Evolutionary conservation across 768 basidiomycete species (phyloP).

Genomic region (Candolleomyces aberdarensis): DNA sequence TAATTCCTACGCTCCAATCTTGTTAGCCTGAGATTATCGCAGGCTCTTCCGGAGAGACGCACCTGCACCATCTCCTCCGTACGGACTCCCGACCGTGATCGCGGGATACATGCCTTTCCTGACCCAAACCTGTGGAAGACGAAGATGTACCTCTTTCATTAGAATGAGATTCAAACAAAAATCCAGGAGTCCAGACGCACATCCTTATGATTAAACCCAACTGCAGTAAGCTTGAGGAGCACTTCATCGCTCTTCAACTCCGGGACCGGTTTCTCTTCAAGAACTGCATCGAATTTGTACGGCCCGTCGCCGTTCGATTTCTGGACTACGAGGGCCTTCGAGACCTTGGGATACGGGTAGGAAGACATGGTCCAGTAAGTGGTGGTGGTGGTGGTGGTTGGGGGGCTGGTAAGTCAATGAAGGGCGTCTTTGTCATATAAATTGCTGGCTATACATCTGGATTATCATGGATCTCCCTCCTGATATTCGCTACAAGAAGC

Average conservation of each 20-base stretch:
- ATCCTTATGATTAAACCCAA: conserved; percentile 76
- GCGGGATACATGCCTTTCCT: conserved; percentile 65
- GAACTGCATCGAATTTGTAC: conserved; percentile 36
- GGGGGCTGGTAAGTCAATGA: too few species aligned
- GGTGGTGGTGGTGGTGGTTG: conserved; percentile 1
- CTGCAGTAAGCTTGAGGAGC: conserved; percentile 65
- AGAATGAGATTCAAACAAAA: not conserved
- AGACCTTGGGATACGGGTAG: not conserved
- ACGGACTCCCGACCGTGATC: conserved; percentile 54
- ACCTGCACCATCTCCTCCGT: conserved; percentile 79
- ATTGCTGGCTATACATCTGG: conserved; percentile 19
- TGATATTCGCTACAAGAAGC: conserved; percentile 22
- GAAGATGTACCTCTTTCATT: too few species aligned
- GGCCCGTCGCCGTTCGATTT: conserved; percentile 19
- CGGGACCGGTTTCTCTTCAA: conserved; percentile 51
- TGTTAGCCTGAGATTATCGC: not conserved
- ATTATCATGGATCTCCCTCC: conserved; percentile 24
- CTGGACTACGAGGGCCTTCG: conserved; percentile 6
- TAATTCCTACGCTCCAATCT: conserved; percentile 42
- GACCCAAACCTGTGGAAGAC: conserved; percentile 63
- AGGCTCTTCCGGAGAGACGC: conserved; percentile 9
- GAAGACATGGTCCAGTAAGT: too few species aligned
- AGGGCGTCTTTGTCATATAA: too few species aligned
- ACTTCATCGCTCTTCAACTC: conserved; percentile 54
- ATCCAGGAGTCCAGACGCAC: conserved; percentile 28